Conservation (phyloP, 148 eudicot species). For the Chenopodium album region DNA sequence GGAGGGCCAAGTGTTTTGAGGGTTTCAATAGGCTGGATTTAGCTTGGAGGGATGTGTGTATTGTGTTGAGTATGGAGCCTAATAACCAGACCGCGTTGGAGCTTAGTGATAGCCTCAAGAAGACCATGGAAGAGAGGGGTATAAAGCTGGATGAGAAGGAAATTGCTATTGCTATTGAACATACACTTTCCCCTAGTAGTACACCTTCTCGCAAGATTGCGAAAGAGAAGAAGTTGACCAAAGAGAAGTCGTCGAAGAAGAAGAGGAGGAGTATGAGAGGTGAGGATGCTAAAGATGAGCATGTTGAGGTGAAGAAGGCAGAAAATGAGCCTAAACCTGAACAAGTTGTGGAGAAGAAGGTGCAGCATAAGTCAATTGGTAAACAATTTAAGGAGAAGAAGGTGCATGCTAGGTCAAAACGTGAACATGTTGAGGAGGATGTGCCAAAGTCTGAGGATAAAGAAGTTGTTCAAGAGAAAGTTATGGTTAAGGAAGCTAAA, state of each 20-base stretch:
- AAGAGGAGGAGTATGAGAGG: slow-evolving; percentile 30
- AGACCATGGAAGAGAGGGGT: slow-evolving; percentile 62
- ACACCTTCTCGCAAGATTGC: slow-evolving; percentile 31
- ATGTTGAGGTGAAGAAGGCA: slow-evolving; percentile 25
- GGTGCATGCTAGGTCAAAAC: slow-evolving; percentile 22
- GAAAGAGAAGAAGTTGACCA: slow-evolving; percentile 40
- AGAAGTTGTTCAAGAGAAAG: slow-evolving; percentile 79
- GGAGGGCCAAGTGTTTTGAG: slow-evolving; percentile 89
- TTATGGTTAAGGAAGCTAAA: slow-evolving; percentile 55
- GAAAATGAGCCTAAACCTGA: slow-evolving; percentile 19
- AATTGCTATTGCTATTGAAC: slow-evolving; percentile 35
- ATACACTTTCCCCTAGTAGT: slow-evolving; percentile 32
- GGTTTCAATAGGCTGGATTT: slow-evolving; percentile 70
- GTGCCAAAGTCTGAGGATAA: slow-evolving; percentile 50
- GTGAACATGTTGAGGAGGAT: slow-evolving; percentile 28
- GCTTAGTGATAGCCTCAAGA: slow-evolving; percentile 53
- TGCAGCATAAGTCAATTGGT: slow-evolving; percentile 18
- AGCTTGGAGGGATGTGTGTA: slow-evolving; percentile 80
- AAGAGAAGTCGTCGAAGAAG: slow-evolving; percentile 37
- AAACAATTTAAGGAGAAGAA: slow-evolving; percentile 32
- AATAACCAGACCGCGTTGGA: slow-evolving; percentile 82
- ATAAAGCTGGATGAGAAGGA: slow-evolving; percentile 62
- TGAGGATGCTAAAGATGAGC: slow-evolving; percentile 32
- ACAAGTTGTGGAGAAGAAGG: slow-evolving; percentile 25
- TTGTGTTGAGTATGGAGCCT: slow-evolving; percentile 81